Base-by-base conservation (phyloP, 768 basidiomycete genomes). In the Collybia sordida region DNA sequence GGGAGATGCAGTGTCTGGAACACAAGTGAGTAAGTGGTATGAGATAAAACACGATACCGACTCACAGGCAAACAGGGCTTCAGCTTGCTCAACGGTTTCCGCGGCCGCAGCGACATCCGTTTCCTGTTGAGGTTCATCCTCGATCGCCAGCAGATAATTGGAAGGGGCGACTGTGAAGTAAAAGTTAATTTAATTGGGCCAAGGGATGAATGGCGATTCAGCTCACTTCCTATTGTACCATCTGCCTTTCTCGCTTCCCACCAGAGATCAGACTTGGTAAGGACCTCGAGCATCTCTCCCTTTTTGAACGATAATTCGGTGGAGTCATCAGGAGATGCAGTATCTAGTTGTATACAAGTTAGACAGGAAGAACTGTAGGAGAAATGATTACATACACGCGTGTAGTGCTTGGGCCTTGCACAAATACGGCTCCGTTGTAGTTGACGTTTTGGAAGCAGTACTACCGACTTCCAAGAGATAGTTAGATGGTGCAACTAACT, bases 251-350 rank as follows among this genome's bases (percentile, higher is more conserved):
- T 78, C 19, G 86, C 87, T 58, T 86, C 84, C 88, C 89, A 93
- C 90, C 90, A 90, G 61, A 90, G 88, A 31, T 86, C 87, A 5
- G 61, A 52, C 41, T 83, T 82, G 67, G 95, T 90, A 35, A 87
- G 62, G 27, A 97, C 82, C 44, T 89, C 83, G 50, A 97, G 73
- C 7, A 86, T 72, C 59, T 96, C 94, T 25, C 90, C 90, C 66
- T 93, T 93, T 41, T 70, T 61, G 66, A 97, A 93, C 19, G 83
- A 81, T 11, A 96, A 78, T 64, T 96, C 93, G 61, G 84, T 87
- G 1, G 91, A 84, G 61, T 97, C 93, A 25, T 86, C 82, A 0
- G 81, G 66, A 1, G 83, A 86, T 4, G 85, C 90, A 18, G 71
- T 77, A 69, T 93, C 90, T 93, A 6, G 5, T 15, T 23, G 0